These are phyloP conservation scores for Candida maesae DNA, from an alignment of 805 yeast species.

Conservation along the genomic window DNA sequence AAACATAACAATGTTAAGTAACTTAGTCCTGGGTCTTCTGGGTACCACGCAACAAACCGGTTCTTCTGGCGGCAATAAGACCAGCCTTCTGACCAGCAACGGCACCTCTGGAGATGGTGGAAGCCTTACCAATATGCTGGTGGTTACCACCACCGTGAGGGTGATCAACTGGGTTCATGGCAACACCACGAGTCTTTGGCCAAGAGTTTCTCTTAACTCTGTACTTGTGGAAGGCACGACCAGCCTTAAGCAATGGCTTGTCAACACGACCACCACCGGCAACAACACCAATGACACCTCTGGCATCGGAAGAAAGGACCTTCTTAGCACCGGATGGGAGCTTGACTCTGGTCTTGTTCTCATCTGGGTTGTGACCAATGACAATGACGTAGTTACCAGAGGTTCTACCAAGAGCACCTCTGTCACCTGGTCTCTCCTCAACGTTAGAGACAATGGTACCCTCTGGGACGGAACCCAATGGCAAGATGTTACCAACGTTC, in stretches of 20 bases:
- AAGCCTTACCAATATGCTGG: conserved; percentile 99
- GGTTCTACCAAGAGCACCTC: conserved; percentile 99
- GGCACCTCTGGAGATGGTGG: conserved; percentile 98
- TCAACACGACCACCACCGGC: conserved; percentile 99
- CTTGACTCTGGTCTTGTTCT: conserved; percentile 98
- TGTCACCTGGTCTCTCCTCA: conserved; percentile 98
- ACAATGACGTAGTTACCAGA: conserved; percentile 99
- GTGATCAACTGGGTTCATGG: conserved; percentile 99
- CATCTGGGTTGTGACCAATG: conserved; percentile 99
- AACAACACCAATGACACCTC: conserved; percentile 99
- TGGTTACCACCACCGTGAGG: conserved; percentile 99
- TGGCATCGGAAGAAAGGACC: conserved; percentile 89
- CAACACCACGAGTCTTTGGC: conserved; percentile 99
- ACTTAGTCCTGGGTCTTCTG: conserved; percentile 81
- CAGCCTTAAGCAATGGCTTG: conserved; percentile 99
- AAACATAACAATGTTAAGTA: conserved; percentile 26
- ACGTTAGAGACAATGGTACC: conserved; percentile 99
- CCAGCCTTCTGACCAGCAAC: conserved; percentile 99
- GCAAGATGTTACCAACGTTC: conserved; percentile 95
- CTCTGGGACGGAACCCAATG: conserved; percentile 96
- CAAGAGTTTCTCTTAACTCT: conserved; percentile 99
- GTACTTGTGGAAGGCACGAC: conserved; percentile 99
- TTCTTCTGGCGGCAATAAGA: conserved; percentile 99
- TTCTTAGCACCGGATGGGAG: conserved; percentile 99
- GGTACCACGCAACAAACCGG: conserved; percentile 99